Evolutionary conservation across 2,329 filamentous ascomycete genomes (phyloP).

Genomic region (Xylaria sp.): DNA sequence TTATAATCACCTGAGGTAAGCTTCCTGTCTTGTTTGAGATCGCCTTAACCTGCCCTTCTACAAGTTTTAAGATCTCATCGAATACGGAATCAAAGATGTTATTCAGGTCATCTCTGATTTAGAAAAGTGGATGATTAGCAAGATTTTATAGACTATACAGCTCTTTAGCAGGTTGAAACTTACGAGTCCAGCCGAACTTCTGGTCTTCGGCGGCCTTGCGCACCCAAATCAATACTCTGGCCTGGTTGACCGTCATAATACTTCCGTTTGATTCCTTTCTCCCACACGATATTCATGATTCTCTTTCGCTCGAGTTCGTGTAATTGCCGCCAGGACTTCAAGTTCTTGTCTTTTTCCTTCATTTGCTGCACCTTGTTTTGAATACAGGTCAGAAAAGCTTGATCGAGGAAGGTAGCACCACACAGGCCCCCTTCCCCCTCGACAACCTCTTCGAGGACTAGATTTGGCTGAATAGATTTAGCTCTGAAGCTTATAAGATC

Average conservation of each 20-base stretch:
- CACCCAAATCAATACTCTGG: slow-evolving; percentile 16
- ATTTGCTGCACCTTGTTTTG: slow-evolving; percentile 38
- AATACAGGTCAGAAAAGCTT: slow-evolving; percentile 50
- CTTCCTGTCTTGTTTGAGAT: background rate
- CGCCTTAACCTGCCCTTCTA: slow-evolving; percentile 10
- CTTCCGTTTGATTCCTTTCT: slow-evolving; percentile 25
- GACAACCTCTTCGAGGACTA: slow-evolving; percentile 52
- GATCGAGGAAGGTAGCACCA: slow-evolving; percentile 55
- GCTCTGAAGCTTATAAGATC: slow-evolving; percentile 55
- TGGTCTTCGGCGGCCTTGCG: slow-evolving; percentile 10
- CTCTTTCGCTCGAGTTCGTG: slow-evolving; percentile 16
- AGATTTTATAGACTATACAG: background rate
- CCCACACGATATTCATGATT: slow-evolving; percentile 20
- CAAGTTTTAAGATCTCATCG: slow-evolving; percentile 4
- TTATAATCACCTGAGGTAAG: slow-evolving; percentile 8
- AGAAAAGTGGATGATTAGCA: background rate
- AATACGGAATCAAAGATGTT: slow-evolving; percentile 22
- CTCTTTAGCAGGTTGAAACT: background rate
- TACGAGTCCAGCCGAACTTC: slow-evolving; percentile 5
- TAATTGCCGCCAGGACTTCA: slow-evolving; percentile 18
- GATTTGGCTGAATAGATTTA: slow-evolving; percentile 32
- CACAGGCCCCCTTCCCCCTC: slow-evolving; percentile 53
- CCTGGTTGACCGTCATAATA: slow-evolving; percentile 10
- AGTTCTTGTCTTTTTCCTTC: background rate
- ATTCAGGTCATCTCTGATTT: slow-evolving; percentile 18